These are phyloP conservation scores for Onygenales sp. DNA, from an alignment of 2,329 filamentous ascomycete genomes.

Conservation along the genomic window DNA sequence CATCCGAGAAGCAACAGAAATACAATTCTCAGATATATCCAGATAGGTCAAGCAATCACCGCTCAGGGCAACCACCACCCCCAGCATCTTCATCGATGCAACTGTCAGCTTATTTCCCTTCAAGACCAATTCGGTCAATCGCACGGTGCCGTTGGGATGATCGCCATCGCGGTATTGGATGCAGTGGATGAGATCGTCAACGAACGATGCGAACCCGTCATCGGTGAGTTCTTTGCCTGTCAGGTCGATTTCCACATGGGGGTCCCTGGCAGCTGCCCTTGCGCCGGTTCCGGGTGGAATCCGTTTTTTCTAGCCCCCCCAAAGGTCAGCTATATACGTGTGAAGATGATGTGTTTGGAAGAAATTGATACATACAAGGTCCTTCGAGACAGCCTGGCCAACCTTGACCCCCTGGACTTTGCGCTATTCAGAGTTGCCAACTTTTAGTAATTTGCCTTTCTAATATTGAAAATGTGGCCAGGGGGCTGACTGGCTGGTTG, in stretches of 20 bases:
- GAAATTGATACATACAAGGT: slow-evolving; percentile 22
- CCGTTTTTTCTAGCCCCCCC: slow-evolving; percentile 24
- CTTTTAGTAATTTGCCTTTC: background rate
- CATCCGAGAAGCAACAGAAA: slow-evolving; percentile 27
- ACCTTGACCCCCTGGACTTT: slow-evolving; percentile 37
- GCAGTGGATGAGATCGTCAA: slow-evolving; percentile 32
- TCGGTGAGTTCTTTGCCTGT: slow-evolving; percentile 38
- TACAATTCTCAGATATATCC: slow-evolving; percentile 38
- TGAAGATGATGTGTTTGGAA: too few relatives aligned
- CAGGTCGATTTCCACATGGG: slow-evolving; percentile 36
- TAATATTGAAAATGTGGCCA: background rate
- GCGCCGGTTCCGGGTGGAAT: slow-evolving; percentile 21
- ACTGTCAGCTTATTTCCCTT: slow-evolving; percentile 36
- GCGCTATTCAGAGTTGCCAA: slow-evolving; percentile 21
- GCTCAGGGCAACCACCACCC: slow-evolving; percentile 31
- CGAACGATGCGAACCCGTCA: slow-evolving; percentile 34
- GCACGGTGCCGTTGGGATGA: slow-evolving; percentile 22
- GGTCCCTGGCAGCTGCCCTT: slow-evolving; percentile 22
- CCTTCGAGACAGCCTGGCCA: slow-evolving; percentile 36
- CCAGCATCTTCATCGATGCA: slow-evolving; percentile 31
- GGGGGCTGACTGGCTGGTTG: background rate
- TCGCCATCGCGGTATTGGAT: slow-evolving; percentile 24
- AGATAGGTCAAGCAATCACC: slow-evolving; percentile 37
- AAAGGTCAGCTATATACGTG: too few relatives aligned
- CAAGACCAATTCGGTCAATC: slow-evolving; percentile 38